Base-by-base conservation (phyloP, 1,139 yeast species). In the Diutina pseudorugosa region DNA sequence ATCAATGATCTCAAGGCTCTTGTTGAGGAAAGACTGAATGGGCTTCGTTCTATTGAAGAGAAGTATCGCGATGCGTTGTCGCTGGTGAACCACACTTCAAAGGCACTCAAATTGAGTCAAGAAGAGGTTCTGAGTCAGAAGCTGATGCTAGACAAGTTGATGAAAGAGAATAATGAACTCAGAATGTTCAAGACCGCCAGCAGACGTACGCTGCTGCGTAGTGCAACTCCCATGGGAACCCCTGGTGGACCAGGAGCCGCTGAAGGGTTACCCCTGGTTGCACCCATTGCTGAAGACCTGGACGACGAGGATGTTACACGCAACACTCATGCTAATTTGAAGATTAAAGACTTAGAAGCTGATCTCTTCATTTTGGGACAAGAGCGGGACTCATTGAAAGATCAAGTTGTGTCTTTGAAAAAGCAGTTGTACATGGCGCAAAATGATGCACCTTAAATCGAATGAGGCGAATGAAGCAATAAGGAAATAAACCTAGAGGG, bases 311-410 rank as follows among this genome's bases (percentile, higher is more conserved):
- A 41, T 40, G 78, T 72, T 52, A 73, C 80, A 54, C 71, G 73
- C 51, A 79, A 76, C 58, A 88, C 88, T 44, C 91, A 85, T 59
- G 84, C 77, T 62, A 85, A 83, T 58, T 74, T 88, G 72, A 87
- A 84, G 65, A 76, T 89, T 49, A 82, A 86, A 61, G 96, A 89
- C 61, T 71, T 89, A 61, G 87, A 88, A 60, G 95, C 96, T 1
- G 95, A 88, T 63, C 72, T 89, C 60, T 85, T 78, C 60, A 85
- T 89, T 56, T 75, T 85, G 60, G 83, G 82, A 60, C 93, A 88
- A 66, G 96, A 89, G 67, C 78, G 95, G 59, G 94, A 89, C 62
- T 86, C 83, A 60, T 71, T 87, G 64, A 84, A 85, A 61, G 83
- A 82, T 40, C 81, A 75, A 55, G 78, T 82, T n/a, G 66, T 80